Base-by-base conservation (phyloP, 352 stramenopile genomes). In the Peronospora destructor region DNA sequence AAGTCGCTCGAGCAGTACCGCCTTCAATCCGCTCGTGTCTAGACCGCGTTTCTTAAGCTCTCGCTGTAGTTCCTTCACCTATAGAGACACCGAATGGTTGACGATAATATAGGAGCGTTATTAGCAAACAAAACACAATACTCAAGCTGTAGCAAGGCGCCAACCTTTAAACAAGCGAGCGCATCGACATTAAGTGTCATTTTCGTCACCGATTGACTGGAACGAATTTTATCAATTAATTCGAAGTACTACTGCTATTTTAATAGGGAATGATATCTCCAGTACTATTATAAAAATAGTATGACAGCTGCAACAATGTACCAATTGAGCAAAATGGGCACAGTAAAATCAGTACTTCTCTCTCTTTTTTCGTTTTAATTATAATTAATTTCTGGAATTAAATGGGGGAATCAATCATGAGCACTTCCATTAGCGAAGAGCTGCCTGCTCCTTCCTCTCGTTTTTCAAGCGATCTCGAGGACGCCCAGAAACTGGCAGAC, bases 1-100 rank as follows among this genome's bases (percentile, higher is more conserved):
- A 16, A 84, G 39, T 6, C 73, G 64, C 42, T 66, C 29, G 10
- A 73, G 35, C 32, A 84, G 54, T 45, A 49, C 58, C 17, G 67
- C 65, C 56, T 85, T 81, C 6, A 66, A 53, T 2, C 69, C 74
- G 13, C 47, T 49, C 6, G 60, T 61, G 50, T 75, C 65, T 11
- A 82, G 55, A 14, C 60, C 53, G 4, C 59, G 60, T 40, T 75
- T 68, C 51, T 65, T 64, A 21, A 82, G 62, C 51, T 73, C 53
- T 17, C 53, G 45, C 40, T 79, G 68, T 16, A 83, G 57, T 48
- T 83, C 63, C 52, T 85, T 83, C 19, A 77, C 71, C 73, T 85
- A 50, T 8, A 45, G 2, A 42, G n/a, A 39, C 25, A n/a, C 25
- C 1, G 17, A 10, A 29, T 17, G 38, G 0, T 2, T 10, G 21